Base-by-base conservation (phyloP, 495 filamentous ascomycete genomes). In the Neurospora sp. region DNA sequence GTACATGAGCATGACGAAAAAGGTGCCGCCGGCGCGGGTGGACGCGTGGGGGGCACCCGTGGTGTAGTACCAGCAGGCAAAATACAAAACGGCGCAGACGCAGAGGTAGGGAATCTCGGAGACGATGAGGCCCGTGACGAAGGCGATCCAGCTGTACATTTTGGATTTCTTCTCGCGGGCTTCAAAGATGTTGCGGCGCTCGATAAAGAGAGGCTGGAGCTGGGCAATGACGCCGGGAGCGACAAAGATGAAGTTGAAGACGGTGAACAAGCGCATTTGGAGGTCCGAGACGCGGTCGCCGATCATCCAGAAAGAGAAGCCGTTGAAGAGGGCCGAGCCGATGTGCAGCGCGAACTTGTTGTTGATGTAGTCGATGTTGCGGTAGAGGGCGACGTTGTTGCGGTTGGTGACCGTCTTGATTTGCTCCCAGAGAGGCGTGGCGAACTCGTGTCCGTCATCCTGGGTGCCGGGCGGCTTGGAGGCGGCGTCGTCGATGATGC, bases 241-340 rank as follows among this genome's bases (percentile, higher is more conserved):
- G 69, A 87, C 84, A 18, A 83, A 82, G 71, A 84, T 78, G 11
- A 92, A 82, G 85, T 93, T 87, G 80, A 94, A 94, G 69, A 94
- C 85, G 73, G 86, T 84, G 81, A 93, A 93, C 78, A 94, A 86
- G 74, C 90, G 87, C 75, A 92, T 91, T 77, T 93, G 91, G 68
- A 93, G 85, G 35, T 91, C 93, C 76, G 91, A 89, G 12, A 88
- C 79, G 40, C 85, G 86, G 72, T 86, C 87, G 18, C 88, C 83
- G 11, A 91, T 86, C 66, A 90, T 85, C 85, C 88, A 92, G 80
- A 95, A 94, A 0, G 89, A 90, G 79, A 95, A 93, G 35, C 91
- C 91, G 74, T 92, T 92, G 83, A 93, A 93, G 1, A 94, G 40
- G 80, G 80, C 79, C 38, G 76, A 75, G 39, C 78, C 66, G 61